A percentile compares a stretch with the other conserved stretches of the same genome.
phyloP scores from a whole-genome alignment of 768 basidiomycete genomes.

The Filobasidium floriforme region DNA sequence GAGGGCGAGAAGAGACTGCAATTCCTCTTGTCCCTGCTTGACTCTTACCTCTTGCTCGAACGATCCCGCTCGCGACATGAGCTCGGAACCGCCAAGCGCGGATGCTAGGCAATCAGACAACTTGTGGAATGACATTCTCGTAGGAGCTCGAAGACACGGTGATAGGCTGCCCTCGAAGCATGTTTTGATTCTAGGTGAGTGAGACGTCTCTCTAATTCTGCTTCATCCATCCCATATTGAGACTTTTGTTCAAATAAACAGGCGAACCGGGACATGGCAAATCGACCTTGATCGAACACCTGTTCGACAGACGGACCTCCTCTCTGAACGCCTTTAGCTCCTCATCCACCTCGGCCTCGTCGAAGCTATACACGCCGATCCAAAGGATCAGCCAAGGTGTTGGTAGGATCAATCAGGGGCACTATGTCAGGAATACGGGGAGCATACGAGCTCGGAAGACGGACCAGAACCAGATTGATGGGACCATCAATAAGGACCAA shows the following conservation, averaged over 20 bases:
- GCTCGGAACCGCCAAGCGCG: no score
- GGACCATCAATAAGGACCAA: neutral
- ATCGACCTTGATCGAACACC: slow-evolving; percentile 54
- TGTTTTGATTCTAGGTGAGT: slow-evolving; percentile 62
- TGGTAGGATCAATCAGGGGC: neutral
- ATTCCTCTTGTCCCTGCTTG: no score
- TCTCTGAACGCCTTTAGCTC: slow-evolving; percentile 11
- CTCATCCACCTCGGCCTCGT: neutral
- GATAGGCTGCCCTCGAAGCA: slow-evolving; percentile 72
- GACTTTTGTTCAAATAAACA: neutral
- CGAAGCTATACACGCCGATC: neutral
- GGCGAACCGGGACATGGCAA: slow-evolving; percentile 70
- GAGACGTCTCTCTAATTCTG: neutral
- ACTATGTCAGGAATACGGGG: no score
- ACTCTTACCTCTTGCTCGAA: no score
- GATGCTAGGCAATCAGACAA: slow-evolving; percentile 49
- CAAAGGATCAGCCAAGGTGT: neutral
- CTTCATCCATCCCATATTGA: neutral
- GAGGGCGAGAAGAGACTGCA: no score
- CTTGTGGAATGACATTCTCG: slow-evolving; percentile 86
- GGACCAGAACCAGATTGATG: neutral
- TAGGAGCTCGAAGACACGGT: slow-evolving; percentile 70
- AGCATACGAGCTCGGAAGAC: no score
- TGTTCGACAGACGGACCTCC: slow-evolving; percentile 16
- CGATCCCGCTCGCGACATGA: no score